phyloP scores from a whole-genome alignment of 352 stramenopile species.

The Globisporangium polare region DNA sequence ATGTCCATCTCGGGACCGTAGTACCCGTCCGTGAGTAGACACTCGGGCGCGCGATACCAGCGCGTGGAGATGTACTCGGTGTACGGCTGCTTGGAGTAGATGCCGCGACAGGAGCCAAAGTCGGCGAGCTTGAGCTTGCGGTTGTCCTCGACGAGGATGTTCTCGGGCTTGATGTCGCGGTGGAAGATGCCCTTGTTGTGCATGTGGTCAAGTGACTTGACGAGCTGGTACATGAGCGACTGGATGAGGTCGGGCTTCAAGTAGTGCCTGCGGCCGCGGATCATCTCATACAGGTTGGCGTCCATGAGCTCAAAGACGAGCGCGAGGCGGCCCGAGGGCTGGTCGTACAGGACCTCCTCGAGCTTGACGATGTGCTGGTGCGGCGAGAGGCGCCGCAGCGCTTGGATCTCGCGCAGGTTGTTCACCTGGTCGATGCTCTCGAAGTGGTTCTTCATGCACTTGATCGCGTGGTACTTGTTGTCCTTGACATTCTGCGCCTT shows the following conservation, averaged over 20 bases:
- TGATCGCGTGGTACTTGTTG: conserved; percentile 95
- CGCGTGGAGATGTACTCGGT: conserved; percentile 97
- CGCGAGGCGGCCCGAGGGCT: conserved; percentile 88
- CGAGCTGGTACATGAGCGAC: conserved; percentile 90
- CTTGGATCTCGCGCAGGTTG: conserved; percentile 95
- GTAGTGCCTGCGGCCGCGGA: conserved; percentile 85
- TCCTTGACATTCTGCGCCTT: conserved; percentile 93
- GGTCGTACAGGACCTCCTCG: conserved; percentile 94
- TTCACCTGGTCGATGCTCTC: conserved; percentile 96
- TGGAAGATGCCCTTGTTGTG: conserved; percentile 97
- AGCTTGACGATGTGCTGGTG: conserved; percentile 95
- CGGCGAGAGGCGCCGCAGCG: conserved; percentile 89
- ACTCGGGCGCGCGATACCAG: conserved; percentile 95
- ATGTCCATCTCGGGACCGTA: conserved; percentile 96
- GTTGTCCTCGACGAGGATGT: conserved; percentile 91
- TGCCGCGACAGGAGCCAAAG: conserved; percentile 94
- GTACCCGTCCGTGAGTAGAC: conserved; percentile 93
- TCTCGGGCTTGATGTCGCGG: conserved; percentile 96
- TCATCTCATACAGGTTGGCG: conserved; percentile 96
- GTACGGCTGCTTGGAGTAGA: conserved; percentile 95
- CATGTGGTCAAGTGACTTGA: conserved; percentile 96
- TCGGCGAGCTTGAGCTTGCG: conserved; percentile 91
- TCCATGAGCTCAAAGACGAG: conserved; percentile 98
- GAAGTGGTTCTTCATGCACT: conserved; percentile 98
- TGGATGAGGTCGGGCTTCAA: conserved; percentile 82